Evolutionary conservation across 306 rosid species (phyloP), one percentile per base, ranked within the genome.

Genomic region (Dryas alaskensis): DNA sequence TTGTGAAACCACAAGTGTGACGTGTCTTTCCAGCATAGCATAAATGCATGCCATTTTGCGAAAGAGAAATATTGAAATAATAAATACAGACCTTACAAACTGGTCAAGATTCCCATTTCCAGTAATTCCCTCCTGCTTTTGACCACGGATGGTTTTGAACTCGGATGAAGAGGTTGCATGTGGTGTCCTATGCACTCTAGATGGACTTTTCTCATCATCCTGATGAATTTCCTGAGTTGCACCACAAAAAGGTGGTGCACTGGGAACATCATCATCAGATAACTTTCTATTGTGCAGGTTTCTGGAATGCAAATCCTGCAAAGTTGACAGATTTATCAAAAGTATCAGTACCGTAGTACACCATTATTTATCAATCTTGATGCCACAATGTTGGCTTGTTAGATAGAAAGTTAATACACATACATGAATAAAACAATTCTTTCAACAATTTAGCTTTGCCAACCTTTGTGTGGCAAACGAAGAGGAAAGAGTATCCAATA

Each of bases 161-260:
- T 79, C 80, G 5, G 63, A 77, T 60, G 82, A 74, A 82, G 72
- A 80, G 45, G 78, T 69, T 52, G 67, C 65, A 4, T 59, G 77
- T n/a, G 52, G 72, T 63, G 86, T 65, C 57, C 85, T 55, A 37
- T 31, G 75, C 13, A 66, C 67, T 84, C 78, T 60, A 47, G 87
- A 73, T 72, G 87, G 76, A 69, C 73, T 75, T 55, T 69, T 80
- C 75, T 78, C 88, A n/a, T 75, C 46, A 7, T 72, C 70, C 82
- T 58, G 86, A 79, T 79, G 83, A 74, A 92, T 86, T 81, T 90
- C 99, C 63, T 73, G 89, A 67, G 80, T 48, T 45, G 85, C 79
- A 78, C 86, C 86, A 73, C 72, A 68, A 79, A 92, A 82, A 1
- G 98, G 99, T 58, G 99, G 99, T 60, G 99, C 99, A 82, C 93